Base-by-base conservation (phyloP, 345 rosid genomes). In the Streptanthus diversifolius region DNA sequence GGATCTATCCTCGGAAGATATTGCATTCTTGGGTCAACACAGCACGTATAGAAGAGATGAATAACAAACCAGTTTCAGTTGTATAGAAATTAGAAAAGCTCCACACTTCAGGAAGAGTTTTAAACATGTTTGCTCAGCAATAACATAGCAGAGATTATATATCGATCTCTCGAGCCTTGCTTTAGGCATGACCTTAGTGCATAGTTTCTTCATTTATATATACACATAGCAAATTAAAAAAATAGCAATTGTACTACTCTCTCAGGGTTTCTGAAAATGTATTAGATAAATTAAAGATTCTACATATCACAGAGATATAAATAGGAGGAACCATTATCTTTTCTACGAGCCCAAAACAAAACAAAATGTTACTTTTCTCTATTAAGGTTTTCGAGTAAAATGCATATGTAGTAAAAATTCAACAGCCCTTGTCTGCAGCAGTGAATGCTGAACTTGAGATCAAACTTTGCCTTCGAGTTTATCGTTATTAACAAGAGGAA, bases 391-490 rank as follows among this genome's bases (percentile, higher is more conserved):
- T 35, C 14, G 27, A 76, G 71, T 70, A 76, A 69, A 69, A 55
- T 70, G 71, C 75, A 62, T 63, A 70, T 65, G 21, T 70, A 63
- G 71, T 68, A 62, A 69, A 48, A 75, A 24, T 61, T 53, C 64
- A 68, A 60, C 63, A 60, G 63, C 63, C 36, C 45, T 19, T 11
- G 15, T 37, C 36, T 21, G 78, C 69, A 39, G 19, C 36, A 35
- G 25, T 51, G 55, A 43, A 39, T 40, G 17, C 63, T 47, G 45
- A 67, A 6, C n/a, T 15, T 39, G 52, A 67, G 65, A 70, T 81
- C 80, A 91, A 75, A 85, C 86, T 75, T 88, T 95, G 73, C 88
- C 98, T 73, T 92, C 98, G 29, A 92, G 63, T 76, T 95, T 95
- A 55, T 91, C 99, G 55, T 79, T 82, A 41, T 84, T 91, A 77